Conservation (phyloP, 75 land plant species). For the Selaginella tamariscina region DNA sequence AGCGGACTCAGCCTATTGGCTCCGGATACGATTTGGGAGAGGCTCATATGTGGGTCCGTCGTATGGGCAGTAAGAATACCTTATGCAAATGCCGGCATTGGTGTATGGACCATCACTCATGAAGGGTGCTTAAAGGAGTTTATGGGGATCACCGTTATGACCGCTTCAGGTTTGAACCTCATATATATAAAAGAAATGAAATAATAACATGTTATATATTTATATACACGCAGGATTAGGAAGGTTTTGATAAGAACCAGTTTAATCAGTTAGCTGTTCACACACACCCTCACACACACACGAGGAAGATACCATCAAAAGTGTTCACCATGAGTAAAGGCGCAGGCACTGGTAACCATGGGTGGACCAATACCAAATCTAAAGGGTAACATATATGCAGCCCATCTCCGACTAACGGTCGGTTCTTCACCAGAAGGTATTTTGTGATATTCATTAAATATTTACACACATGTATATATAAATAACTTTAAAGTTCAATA, state of each 20-base stretch:
- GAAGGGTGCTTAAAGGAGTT: constrained; percentile 19
- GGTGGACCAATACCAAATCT: constrained; percentile 35
- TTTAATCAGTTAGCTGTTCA: too few species aligned
- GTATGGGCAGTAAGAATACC: constrained; percentile 31
- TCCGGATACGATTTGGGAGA: constrained; percentile 35
- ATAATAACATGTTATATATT: background rate
- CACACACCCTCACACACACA: too few species aligned
- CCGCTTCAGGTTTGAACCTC: too few species aligned
- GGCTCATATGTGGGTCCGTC: constrained; percentile 25
- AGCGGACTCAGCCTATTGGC: constrained; percentile 22
- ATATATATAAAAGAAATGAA: too few species aligned
- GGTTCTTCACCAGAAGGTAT: constrained; percentile 31
- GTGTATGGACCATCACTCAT: constrained; percentile 31
- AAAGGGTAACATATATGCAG: constrained; percentile 34
- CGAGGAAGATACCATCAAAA: too few species aligned
- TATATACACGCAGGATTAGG: background rate
- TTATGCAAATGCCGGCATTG: constrained; percentile 30
- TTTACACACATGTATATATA: constrained; percentile 20
- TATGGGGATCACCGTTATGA: constrained; percentile 30
- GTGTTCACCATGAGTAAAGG: background rate
- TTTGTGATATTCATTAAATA: constrained; percentile 28
- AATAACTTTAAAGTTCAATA: constrained; percentile 9
- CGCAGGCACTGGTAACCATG: constrained; percentile 27
- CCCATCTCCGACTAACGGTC: constrained; percentile 27
- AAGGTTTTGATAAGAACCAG: too few species aligned